Evolutionary conservation across 192 early-diverging fungal genomes (phyloP).

Genomic region (Paraglomus brasilianum): DNA sequence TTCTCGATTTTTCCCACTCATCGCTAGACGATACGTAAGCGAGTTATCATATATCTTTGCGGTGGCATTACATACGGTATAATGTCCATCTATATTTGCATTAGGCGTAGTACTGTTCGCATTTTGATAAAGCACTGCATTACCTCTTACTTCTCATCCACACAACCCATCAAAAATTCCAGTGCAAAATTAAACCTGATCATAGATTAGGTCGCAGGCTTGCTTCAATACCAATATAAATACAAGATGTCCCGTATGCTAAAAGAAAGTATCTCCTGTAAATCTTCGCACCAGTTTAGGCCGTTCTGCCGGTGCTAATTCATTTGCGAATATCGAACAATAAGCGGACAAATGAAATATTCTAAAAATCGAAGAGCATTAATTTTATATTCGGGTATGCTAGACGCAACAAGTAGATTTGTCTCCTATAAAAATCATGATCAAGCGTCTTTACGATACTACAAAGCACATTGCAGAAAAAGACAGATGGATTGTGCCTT

Average conservation of each 20-base stretch:
- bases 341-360: background rate
- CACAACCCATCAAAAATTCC: too few species aligned
- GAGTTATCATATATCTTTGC: background rate
- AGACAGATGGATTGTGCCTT: too few species aligned
- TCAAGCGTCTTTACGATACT: too few species aligned
- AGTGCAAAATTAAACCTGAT: too few species aligned
- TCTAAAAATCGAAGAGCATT: background rate
- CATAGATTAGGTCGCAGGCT: too few species aligned
- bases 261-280: background rate
- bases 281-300: background rate
- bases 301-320: background rate
- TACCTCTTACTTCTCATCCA: too few species aligned
- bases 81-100: conserved; percentile 8
- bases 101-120: too few species aligned
- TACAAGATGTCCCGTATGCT: background rate
- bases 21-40: conserved; percentile 2
- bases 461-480: too few species aligned
- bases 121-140: too few species aligned
- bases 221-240: background rate
- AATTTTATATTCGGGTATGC: background rate
- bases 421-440: too few species aligned
- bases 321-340: background rate
- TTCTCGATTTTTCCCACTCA: too few species aligned
- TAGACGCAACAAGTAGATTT: too few species aligned
- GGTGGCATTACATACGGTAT: conserved; percentile 18